Evolutionary conservation across 2,329 filamentous ascomycete genomes (phyloP).

Genomic region (Aspergillus sojae): DNA sequence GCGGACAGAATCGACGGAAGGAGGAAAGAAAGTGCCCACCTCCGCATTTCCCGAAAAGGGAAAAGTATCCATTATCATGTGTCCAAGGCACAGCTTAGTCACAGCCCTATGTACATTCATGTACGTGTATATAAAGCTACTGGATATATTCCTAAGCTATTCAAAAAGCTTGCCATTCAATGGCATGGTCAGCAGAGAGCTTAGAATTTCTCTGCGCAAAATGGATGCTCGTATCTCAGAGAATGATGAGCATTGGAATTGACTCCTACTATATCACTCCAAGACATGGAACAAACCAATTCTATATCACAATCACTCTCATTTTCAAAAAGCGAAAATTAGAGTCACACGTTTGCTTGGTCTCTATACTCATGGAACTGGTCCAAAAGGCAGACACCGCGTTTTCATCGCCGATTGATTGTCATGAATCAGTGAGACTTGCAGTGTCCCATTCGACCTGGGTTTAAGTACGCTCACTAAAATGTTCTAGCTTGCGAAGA

Average conservation of each 20-base stretch:
- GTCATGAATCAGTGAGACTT: conserved; percentile 35
- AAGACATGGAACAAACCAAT: background rate
- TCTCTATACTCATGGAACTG: conserved; percentile 21
- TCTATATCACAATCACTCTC: background rate
- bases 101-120: background rate
- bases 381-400: conserved; percentile 17
- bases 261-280: background rate
- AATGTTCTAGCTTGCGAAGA: conserved; percentile 37
- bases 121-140: background rate
- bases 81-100: background rate
- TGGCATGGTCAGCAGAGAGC: too few species aligned
- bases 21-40: conserved; percentile 18
- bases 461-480: conserved; percentile 23
- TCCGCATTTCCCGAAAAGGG: conserved; percentile 30
- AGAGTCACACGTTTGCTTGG: conserved; percentile 36
- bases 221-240: background rate
- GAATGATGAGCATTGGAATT: background rate
- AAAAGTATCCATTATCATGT: conserved; percentile 32
- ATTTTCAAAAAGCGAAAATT: conserved; percentile 36
- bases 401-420: conserved; percentile 30
- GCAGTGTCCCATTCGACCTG: conserved; percentile 33
- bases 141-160: background rate
- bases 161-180: background rate
- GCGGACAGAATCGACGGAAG: conserved; percentile 22
- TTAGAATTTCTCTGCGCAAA: background rate